Percentiles rank a stretch among this genome's conserved stretches.
Evolutionary conservation across 2,329 filamentous ascomycete species (phyloP).

Genomic region (Scleromitrula shiraiana): DNA sequence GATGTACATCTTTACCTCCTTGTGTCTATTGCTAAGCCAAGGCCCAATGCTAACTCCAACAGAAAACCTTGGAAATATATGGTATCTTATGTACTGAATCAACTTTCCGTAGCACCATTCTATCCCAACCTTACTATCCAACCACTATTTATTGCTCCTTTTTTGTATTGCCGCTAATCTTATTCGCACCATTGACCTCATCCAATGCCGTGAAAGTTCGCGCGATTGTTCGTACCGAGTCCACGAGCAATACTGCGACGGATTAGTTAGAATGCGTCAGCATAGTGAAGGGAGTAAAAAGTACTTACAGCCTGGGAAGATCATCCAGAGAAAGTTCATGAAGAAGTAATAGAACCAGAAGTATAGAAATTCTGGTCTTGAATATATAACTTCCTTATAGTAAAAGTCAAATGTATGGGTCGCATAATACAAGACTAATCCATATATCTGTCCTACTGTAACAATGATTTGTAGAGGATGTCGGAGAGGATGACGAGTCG

Average conservation of each 20-base stretch:
- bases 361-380: conserved; percentile 51
- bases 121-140: no score
- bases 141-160: not conserved
- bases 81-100: no score
- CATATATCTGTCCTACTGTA: conserved; percentile 35
- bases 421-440: conserved; percentile 55
- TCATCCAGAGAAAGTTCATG: conserved; percentile 53
- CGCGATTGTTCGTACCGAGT: conserved; percentile 31
- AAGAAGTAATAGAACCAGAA: conserved; percentile 57
- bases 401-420: conserved; percentile 46
- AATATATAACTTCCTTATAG: conserved; percentile 41
- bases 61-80: no score
- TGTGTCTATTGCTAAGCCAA: no score
- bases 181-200: conserved; percentile 12
- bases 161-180: not conserved
- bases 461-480: conserved; percentile 41
- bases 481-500: conserved; percentile 36
- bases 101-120: no score
- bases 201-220: conserved; percentile 32
- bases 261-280: not conserved
- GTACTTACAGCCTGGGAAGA: conserved; percentile 46
- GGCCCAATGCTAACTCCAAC: no score
- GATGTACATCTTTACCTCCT: no score
- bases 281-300: not conserved
- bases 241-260: conserved; percentile 28